Conservation (phyloP, 345 rosid species). For the Boechera divaricarpa region DNA sequence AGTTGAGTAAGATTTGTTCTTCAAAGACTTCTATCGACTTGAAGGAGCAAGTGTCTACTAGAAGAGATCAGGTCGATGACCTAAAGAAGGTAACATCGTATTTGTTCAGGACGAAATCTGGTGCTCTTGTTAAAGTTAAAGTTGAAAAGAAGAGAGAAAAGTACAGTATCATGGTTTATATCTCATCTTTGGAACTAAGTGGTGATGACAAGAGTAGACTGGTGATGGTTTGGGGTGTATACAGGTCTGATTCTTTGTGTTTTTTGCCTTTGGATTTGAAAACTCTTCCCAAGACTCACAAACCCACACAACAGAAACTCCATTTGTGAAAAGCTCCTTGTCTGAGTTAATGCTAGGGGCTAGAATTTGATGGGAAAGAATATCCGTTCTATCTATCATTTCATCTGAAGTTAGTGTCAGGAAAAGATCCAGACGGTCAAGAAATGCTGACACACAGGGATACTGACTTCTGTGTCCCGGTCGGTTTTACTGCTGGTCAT, state of each 20-base stretch:
- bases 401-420: constrained; percentile 56
- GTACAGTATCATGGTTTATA: constrained; percentile 62
- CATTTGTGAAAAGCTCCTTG: constrained; percentile 52
- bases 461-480: constrained; percentile 70
- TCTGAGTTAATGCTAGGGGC: constrained; percentile 55
- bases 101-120: constrained; percentile 72
- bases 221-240: constrained; percentile 70
- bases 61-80: constrained; percentile 47
- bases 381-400: constrained; percentile 80
- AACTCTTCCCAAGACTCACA: constrained; percentile 46
- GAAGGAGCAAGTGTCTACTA: constrained; percentile 48
- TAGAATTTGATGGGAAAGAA: constrained; percentile 74
- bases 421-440: constrained; percentile 35
- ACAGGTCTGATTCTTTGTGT: constrained; percentile 67
- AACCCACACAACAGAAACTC: constrained; percentile 52
- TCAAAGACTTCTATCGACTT: constrained; percentile 57
- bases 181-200: constrained; percentile 56
- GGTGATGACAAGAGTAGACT: constrained; percentile 46
- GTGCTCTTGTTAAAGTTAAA: constrained; percentile 69
- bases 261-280: constrained; percentile 56
- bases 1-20: constrained; percentile 52
- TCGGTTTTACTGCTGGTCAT: constrained; percentile 73
- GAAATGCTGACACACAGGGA: constrained; percentile 70
- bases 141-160: constrained; percentile 60
- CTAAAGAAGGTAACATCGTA: constrained; percentile 54